A percentile compares a stretch with the other conserved stretches of the same genome.
Evolutionary conservation across 352 stramenopile species (phyloP).

Genomic region (Pythium scleroteichum): DNA sequence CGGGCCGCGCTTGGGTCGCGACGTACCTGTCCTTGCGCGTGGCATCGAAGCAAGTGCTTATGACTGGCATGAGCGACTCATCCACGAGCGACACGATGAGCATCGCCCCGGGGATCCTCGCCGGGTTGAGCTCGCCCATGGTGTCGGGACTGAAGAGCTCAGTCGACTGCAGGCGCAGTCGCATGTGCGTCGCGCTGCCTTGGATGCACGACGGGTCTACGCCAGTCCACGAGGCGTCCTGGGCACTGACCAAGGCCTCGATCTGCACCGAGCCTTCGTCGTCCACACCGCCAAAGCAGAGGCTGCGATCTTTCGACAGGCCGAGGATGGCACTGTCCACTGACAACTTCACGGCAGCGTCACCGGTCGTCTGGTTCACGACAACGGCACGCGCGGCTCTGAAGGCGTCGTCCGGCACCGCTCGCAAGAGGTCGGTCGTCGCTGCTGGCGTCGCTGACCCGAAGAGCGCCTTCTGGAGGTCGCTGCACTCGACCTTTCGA

Average conservation of each 20-base stretch:
- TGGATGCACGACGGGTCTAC: conserved; percentile 31
- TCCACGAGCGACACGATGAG: conserved; percentile 33
- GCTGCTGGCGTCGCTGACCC: neutral
- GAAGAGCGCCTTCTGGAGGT: conserved; percentile 29
- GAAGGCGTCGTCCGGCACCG: conserved; percentile 26
- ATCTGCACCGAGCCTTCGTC: conserved; percentile 34
- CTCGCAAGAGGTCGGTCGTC: conserved; percentile 26
- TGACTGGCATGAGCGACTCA: conserved; percentile 15
- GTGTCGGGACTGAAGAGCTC: conserved; percentile 34
- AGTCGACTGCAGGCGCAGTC: conserved; percentile 32
- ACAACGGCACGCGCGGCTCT: conserved; percentile 25
- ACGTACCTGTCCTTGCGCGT: conserved; percentile 15
- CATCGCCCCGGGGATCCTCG: conserved; percentile 27
- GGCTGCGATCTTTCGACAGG: conserved; percentile 21
- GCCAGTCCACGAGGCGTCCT: conserved; percentile 29
- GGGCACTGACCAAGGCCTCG: conserved; percentile 31
- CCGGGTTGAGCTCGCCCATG: conserved; percentile 39
- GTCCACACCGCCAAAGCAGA: conserved; percentile 41
- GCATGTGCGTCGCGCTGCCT: conserved; percentile 26
- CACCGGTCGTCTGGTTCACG: conserved; percentile 29
- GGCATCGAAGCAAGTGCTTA: conserved; percentile 22
- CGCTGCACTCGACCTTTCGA: conserved; percentile 26
- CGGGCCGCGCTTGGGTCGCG: conserved; percentile 9
- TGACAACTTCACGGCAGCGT: conserved; percentile 12
- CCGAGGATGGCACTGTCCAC: conserved; percentile 30